phyloP scores from a whole-genome alignment of 345 rosid genomes.

The Corchorus olitorius region DNA sequence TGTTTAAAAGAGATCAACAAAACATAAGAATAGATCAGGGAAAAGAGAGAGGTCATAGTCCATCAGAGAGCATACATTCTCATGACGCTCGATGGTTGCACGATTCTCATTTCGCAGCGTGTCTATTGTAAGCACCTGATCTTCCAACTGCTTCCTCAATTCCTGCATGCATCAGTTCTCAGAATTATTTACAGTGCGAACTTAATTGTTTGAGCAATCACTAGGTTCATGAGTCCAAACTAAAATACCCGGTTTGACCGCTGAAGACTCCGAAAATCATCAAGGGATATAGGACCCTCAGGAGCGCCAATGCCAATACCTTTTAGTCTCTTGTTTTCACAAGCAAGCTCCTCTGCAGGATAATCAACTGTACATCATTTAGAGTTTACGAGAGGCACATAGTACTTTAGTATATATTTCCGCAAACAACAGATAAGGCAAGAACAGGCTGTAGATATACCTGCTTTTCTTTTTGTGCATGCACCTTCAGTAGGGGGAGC shows the following conservation, averaged over 20 bases:
- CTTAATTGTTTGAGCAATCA: constrained; percentile 20
- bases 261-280: constrained; percentile 96
- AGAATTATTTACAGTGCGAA: neutral
- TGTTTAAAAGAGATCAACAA: too few relatives aligned
- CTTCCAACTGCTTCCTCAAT: constrained; percentile 86
- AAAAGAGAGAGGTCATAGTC: neutral
- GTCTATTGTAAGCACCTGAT: constrained; percentile 73
- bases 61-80: constrained; percentile 49
- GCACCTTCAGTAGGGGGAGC: constrained; percentile 34
- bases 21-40: neutral
- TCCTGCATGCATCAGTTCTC: constrained; percentile 53
- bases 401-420: neutral
- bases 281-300: constrained; percentile 92
- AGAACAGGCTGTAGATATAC: constrained; percentile 35
- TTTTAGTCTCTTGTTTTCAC: constrained; percentile 74
- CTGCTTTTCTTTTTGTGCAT: constrained; percentile 70
- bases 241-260: constrained; percentile 76
- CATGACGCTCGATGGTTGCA: constrained; percentile 56
- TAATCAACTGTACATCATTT: constrained; percentile 8
- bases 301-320: constrained; percentile 94
- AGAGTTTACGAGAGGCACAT: neutral
- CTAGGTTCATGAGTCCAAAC: neutral
- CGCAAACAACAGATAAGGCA: neutral
- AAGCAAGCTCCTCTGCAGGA: constrained; percentile 59
- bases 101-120: constrained; percentile 66